Percentiles rank a stretch among this genome's conserved stretches.
These are phyloP conservation scores for Betula pendula DNA, from an alignment of 306 rosid genomes.

Conservation along the genomic window DNA sequence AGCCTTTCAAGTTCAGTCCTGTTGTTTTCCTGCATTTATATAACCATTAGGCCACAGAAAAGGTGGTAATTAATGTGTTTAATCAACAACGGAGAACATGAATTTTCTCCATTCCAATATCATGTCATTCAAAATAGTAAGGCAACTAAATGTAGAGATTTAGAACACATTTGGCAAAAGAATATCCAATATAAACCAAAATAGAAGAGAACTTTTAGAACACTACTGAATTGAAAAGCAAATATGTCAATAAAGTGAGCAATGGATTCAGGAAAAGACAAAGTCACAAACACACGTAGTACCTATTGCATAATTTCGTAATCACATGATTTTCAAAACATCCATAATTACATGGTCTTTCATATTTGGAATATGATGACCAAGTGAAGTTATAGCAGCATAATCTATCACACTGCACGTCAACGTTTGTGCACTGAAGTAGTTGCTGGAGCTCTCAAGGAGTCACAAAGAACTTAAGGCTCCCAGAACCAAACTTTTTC, in stretches of 20 bases:
- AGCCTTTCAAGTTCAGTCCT: slow-evolving; percentile 88
- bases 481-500: background rate
- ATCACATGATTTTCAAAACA: background rate
- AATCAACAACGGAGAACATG: background rate
- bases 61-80: background rate
- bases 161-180: background rate
- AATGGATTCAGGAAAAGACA: background rate
- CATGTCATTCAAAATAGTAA: background rate
- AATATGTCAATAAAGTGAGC: background rate
- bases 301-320: background rate
- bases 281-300: background rate
- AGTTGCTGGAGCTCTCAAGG: background rate
- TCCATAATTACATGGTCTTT: background rate
- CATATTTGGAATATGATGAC: background rate
- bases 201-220: background rate
- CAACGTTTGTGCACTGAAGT: background rate
- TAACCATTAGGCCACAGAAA: slow-evolving; percentile 22
- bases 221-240: background rate
- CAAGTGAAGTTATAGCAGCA: background rate
- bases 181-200: background rate
- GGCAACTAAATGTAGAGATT: background rate
- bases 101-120: background rate
- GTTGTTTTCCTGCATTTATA: slow-evolving; percentile 77
- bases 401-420: background rate
- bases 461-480: background rate